A percentile compares a stretch with the other conserved stretches of the same genome.
These are phyloP conservation scores for Rhodotorula paludigena DNA, from an alignment of 768 basidiomycete species.

Conservation along the genomic window DNA sequence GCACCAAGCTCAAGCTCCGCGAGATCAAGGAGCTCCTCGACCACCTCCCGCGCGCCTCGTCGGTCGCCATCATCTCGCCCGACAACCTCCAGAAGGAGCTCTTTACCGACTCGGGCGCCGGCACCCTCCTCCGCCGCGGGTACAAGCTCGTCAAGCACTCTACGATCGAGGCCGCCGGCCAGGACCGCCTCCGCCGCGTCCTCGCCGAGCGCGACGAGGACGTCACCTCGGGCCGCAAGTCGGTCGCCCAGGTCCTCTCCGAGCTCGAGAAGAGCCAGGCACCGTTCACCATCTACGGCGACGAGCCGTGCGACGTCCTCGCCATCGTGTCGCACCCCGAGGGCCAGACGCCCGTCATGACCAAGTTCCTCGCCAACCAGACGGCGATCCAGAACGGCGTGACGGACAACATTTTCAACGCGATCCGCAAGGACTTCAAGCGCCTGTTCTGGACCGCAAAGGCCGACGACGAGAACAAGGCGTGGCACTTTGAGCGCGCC, in stretches of 20 bases:
- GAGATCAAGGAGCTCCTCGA: conserved; percentile 99
- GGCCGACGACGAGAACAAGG: conserved; percentile 90
- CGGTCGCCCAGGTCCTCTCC: conserved; percentile 79
- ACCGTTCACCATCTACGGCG: conserved; percentile 93
- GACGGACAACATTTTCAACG: conserved; percentile 92
- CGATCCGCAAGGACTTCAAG: conserved; percentile 91
- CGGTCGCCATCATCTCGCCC: conserved; percentile 94
- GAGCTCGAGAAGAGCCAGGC: conserved; percentile 61
- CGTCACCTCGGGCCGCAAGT: conserved; percentile 71
- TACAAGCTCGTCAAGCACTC: conserved; percentile 94
- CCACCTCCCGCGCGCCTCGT: conserved; percentile 93
- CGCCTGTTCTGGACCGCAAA: conserved; percentile 97
- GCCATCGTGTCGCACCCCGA: conserved; percentile 89
- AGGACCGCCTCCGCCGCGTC: conserved; percentile 89
- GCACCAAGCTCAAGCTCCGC: conserved; percentile 96
- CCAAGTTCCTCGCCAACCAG: conserved; percentile 81
- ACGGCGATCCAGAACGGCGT: conserved; percentile 89
- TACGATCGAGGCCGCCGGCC: conserved; percentile 74
- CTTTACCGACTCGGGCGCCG: conserved; percentile 96
- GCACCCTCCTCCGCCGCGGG: conserved; percentile 93
- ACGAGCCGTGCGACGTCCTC: conserved; percentile 91
- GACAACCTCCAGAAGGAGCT: conserved; percentile 91
- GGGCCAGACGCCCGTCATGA: conserved; percentile 82
- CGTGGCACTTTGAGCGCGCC: conserved; percentile 98
- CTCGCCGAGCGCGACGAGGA: conserved; percentile 94